These are phyloP conservation scores for Glycine soja DNA, from an alignment of 306 rosid species.

Conservation along the genomic window DNA sequence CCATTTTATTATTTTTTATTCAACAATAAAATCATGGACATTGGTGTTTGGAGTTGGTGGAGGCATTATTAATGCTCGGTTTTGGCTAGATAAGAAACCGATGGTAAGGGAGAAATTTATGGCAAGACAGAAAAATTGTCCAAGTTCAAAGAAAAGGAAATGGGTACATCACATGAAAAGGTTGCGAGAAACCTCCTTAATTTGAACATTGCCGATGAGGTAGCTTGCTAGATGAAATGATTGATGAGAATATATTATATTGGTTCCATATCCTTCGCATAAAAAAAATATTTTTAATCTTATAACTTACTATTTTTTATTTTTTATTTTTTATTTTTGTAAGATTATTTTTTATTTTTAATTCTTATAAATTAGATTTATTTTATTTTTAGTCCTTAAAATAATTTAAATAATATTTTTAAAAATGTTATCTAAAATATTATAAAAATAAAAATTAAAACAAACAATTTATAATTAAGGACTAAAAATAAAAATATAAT, in stretches of 20 bases:
- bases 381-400: too few species aligned
- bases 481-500: too few species aligned
- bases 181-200: conserved; percentile 11
- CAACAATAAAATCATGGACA: neutral
- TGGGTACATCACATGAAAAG: neutral
- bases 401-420: too few species aligned
- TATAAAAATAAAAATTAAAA: too few species aligned
- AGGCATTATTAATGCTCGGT: neutral
- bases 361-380: too few species aligned
- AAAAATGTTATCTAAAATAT: too few species aligned
- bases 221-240: conserved; percentile 37
- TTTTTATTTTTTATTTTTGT: too few species aligned
- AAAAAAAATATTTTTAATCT: too few species aligned
- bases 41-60: conserved; percentile 12
- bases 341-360: too few species aligned
- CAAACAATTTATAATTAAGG: too few species aligned
- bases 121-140: neutral
- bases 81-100: conserved; percentile 30
- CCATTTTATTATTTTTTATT: too few species aligned
- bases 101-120: neutral
- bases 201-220: conserved; percentile 40
- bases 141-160: conserved; percentile 11
- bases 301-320: too few species aligned
- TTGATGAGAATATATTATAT: neutral
- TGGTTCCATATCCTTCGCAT: neutral